Base-by-base conservation (phyloP, 768 basidiomycete species). In the Termitomyces sp. region DNA sequence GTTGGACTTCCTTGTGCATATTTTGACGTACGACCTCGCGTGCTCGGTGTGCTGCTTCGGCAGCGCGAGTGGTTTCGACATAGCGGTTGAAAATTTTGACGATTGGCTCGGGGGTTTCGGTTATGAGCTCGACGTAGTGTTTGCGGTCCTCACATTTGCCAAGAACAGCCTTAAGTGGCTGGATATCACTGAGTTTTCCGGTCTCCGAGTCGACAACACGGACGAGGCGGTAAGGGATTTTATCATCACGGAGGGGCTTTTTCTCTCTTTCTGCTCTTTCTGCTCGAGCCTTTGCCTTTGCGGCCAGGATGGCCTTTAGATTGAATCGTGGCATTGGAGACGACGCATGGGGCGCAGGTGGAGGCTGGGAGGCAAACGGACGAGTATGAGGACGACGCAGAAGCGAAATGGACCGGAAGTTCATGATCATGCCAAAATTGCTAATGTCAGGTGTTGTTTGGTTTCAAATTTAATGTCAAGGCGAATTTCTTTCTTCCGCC, bases 1-100 rank as follows among this genome's bases (percentile, higher is more conserved):
- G 64, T 69, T 88, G 86, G 5, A 90, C 73, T 72, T 89, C 85
- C 72, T 91, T 91, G 53, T 72, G 65, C 21, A 67, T 57, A 56
- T 75, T 67, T 51, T 71, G 66, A 44, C 69, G 60, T 40, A 55
- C 63, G 6, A 62, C 61, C 48, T 62, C 72, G 60, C 73, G 75
- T 50, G 67, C 70, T 60, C 73, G 72, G 47, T 64, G 68, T 60
- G 72, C 74, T 49, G 68, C 61, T 54, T 72, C 68, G 58, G 70
- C 73, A 19, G 72, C 66, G 59, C 73, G 74, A 39, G 69, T 70
- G 55, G 72, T 73, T 39, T 72, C 69, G 34, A 71, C 76, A 58
- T 74, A 74, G 56, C 75, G 76, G 62, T 81, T 70, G 28, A 84
- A 62, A 27, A 89, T 66, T 57, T 77, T 82, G 37, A 91, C 89